These are phyloP conservation scores for Saturnispora ahearnii DNA, from an alignment of 805 yeast species.

Conservation along the genomic window DNA sequence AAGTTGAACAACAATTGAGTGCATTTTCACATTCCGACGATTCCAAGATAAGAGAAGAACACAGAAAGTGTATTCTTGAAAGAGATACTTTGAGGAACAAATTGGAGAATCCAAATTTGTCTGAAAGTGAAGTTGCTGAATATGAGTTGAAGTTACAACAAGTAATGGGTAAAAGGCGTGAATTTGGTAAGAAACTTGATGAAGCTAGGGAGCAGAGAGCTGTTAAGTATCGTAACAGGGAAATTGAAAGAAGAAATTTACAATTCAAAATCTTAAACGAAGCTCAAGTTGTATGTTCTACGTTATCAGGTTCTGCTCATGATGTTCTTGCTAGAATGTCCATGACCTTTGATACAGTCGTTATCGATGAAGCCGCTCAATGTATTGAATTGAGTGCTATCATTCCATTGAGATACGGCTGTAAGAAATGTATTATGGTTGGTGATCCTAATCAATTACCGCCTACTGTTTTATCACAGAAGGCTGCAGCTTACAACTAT, in stretches of 20 bases:
- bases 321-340: conserved; percentile 69
- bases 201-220: conserved; percentile 67
- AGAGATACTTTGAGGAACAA: conserved; percentile 45
- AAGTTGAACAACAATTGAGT: conserved; percentile 56
- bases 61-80: conserved; percentile 43
- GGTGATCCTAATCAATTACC: conserved; percentile 99
- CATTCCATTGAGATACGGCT: conserved; percentile 88
- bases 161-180: conserved; percentile 53
- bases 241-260: conserved; percentile 62
- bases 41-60: conserved; percentile 40
- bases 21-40: conserved; percentile 32
- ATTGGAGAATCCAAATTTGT: conserved; percentile 19
- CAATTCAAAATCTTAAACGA: conserved; percentile 64
- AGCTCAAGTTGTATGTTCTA: conserved; percentile 84
- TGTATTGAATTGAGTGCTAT: conserved; percentile 88
- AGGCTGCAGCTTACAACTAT: conserved; percentile 69
- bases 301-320: conserved; percentile 91
- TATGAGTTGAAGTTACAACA: conserved; percentile 45
- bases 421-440: conserved; percentile 86
- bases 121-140: conserved; percentile 37
- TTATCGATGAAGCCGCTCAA: conserved; percentile 96
- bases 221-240: conserved; percentile 63
- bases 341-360: conserved; percentile 77
- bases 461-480: conserved; percentile 88
- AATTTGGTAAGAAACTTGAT: conserved; percentile 65